phyloP scores from a whole-genome alignment of 306 rosid species.

The Castanea sativa region DNA sequence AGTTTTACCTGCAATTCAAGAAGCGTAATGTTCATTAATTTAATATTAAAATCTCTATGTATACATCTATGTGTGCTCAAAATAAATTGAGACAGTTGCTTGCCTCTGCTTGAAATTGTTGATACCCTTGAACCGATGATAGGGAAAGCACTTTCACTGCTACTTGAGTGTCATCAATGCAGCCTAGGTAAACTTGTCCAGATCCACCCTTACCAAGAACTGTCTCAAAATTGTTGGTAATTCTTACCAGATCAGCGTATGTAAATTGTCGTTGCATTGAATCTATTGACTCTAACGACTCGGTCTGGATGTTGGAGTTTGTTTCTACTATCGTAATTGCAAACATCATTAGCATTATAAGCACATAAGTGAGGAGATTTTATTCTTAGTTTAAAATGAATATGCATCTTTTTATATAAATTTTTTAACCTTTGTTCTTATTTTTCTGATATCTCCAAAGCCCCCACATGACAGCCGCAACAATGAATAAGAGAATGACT shows the following conservation, averaged over 20 bases:
- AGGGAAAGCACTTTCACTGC: constrained; percentile 56
- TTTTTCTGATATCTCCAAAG: no score
- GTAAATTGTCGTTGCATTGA: constrained; percentile 31
- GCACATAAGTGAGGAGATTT: not conserved
- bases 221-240: constrained; percentile 45
- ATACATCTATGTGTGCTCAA: not conserved
- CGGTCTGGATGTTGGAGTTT: not conserved
- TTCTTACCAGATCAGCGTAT: constrained; percentile 31
- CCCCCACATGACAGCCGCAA: no score
- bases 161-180: constrained; percentile 40
- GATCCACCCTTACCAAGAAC: constrained; percentile 52
- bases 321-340: not conserved
- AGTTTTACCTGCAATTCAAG: constrained; percentile 19
- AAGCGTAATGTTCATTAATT: not conserved
- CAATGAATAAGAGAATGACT: no score
- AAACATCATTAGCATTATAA: not conserved
- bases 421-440: no score
- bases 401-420: no score
- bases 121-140: constrained; percentile 42
- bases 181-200: constrained; percentile 48
- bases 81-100: not conserved
- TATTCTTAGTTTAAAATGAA: no score
- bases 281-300: constrained; percentile 23
- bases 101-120: constrained; percentile 59
- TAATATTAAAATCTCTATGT: not conserved